These are phyloP conservation scores for Lactarius deliciosus DNA, from an alignment of 768 basidiomycete genomes.

Conservation along the genomic window DNA sequence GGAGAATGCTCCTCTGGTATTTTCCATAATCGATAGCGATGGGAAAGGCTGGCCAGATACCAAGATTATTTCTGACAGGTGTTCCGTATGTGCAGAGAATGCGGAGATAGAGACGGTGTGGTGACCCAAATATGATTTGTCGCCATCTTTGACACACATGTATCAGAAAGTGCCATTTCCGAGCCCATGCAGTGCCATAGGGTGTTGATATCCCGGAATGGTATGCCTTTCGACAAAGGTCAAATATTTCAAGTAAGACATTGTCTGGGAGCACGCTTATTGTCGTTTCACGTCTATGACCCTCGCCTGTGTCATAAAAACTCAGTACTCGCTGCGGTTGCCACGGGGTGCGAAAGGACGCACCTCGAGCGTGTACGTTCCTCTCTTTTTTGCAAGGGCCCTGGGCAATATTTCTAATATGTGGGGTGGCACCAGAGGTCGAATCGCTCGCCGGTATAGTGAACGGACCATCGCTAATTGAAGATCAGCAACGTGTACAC, in stretches of 20 bases:
- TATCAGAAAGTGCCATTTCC: not conserved
- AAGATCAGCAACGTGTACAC: no score
- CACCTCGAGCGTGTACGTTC: not conserved
- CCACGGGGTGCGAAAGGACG: not conserved
- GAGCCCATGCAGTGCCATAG: not conserved
- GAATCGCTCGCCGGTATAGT: not conserved
- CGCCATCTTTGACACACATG: not conserved
- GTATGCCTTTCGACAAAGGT: not conserved
- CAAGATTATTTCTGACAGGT: not conserved
- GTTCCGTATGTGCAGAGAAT: not conserved
- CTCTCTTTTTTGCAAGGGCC: not conserved
- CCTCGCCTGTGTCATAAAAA: not conserved
- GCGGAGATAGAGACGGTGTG: not conserved
- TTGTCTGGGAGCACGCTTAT: not conserved
- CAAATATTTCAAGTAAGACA: not conserved
- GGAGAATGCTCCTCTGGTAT: not conserved
- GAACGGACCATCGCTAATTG: not conserved
- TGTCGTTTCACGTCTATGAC: not conserved
- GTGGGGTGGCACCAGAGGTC: not conserved
- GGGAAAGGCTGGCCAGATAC: not conserved
- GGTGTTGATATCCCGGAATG: no score
- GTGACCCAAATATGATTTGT: not conserved
- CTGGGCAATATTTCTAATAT: not conserved
- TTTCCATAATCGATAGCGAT: not conserved
- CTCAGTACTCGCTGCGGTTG: not conserved